phyloP scores from a whole-genome alignment of 1,284 basidiomycete species.

The Cryptococcus sp. region DNA sequence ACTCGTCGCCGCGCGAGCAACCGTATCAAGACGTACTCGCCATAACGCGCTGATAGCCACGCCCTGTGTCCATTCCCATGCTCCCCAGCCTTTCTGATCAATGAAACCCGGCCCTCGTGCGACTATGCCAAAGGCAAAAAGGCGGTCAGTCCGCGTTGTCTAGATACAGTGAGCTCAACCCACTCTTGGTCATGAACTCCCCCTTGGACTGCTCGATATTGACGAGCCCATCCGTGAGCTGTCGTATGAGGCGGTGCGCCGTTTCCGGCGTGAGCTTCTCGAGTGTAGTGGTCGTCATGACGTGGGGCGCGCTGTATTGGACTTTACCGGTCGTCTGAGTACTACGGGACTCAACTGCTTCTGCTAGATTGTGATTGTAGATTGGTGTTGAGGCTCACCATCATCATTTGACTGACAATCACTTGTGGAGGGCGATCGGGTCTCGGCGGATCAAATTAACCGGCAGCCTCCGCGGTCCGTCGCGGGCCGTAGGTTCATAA shows the following conservation, averaged over 20 bases:
- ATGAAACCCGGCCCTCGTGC: slow-evolving; percentile 66
- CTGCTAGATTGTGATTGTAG: no score
- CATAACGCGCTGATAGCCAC: slow-evolving; percentile 17
- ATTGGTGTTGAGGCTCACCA: no score
- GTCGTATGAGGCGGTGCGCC: slow-evolving; percentile 53
- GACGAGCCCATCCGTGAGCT: slow-evolving; percentile 62
- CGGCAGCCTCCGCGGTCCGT: no score
- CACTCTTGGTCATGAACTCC: slow-evolving; percentile 59
- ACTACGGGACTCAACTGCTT: no score
- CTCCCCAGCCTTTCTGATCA: slow-evolving; percentile 61
- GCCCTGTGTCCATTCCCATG: slow-evolving; percentile 69
- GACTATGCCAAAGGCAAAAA: slow-evolving; percentile 41
- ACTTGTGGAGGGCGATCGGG: no score
- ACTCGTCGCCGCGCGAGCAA: not conserved
- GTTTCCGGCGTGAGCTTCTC: slow-evolving; percentile 22
- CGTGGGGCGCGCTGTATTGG: slow-evolving; percentile 6
- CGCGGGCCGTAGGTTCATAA: no score
- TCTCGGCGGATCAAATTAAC: no score
- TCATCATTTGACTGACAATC: no score
- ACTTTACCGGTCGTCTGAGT: not conserved
- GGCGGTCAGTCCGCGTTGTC: no score
- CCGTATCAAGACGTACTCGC: slow-evolving; percentile 4
- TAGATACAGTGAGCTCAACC: slow-evolving; percentile 4
- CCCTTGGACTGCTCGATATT: slow-evolving; percentile 65
- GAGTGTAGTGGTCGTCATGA: slow-evolving; percentile 11